phyloP scores from a whole-genome alignment of 1,284 basidiomycete species.

The Meira miltonrushii region DNA sequence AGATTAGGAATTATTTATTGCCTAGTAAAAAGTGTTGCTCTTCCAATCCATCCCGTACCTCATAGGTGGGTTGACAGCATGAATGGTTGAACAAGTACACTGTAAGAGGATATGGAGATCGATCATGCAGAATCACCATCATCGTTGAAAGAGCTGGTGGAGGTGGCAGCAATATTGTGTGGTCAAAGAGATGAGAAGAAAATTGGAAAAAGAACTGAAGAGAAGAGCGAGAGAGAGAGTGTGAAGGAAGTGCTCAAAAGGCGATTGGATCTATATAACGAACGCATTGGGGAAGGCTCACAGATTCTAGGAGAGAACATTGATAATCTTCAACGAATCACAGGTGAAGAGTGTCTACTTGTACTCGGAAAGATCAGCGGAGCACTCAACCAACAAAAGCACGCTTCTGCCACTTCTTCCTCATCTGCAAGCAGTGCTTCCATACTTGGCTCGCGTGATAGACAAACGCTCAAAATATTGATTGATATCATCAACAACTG shows the following conservation, averaged over 20 bases:
- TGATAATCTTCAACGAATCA: not conserved
- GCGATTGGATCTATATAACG: not conserved
- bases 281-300: not conserved
- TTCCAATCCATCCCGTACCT: too few relatives aligned
- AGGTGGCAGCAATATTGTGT: slow-evolving; percentile 3
- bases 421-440: not conserved
- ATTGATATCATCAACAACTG: slow-evolving; percentile 9
- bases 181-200: slow-evolving; percentile 4
- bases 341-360: not conserved
- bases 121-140: too few relatives aligned
- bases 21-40: too few relatives aligned
- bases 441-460: slow-evolving; percentile 3
- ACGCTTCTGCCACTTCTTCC: not conserved
- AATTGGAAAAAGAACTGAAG: not conserved
- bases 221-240: not conserved
- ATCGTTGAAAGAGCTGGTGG: not conserved
- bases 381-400: too few relatives aligned
- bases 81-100: too few relatives aligned
- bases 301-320: too few relatives aligned
- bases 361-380: too few relatives aligned
- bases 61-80: too few relatives aligned
- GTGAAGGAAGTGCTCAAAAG: not conserved
- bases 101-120: too few relatives aligned
- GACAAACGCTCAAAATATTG: slow-evolving; percentile 11
- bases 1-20: too few relatives aligned